Conservation (phyloP, 2,329 filamentous ascomycete species). For the Venturia oleaginea region DNA sequence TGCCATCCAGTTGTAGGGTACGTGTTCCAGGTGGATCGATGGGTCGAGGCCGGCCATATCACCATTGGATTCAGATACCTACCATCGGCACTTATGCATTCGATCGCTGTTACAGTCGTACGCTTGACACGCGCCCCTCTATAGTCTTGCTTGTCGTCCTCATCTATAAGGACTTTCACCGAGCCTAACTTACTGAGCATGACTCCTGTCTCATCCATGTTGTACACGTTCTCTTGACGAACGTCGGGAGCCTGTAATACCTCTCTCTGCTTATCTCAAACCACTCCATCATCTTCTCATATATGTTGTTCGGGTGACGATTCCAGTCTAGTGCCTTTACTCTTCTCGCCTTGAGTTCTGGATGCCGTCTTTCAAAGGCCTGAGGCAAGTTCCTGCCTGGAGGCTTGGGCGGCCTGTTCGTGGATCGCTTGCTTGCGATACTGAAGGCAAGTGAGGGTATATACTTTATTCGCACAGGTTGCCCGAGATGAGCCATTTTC, state of each 20-base stretch:
- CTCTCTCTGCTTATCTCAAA: constrained; percentile 16
- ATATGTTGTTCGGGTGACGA: constrained; percentile 13
- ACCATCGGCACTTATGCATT: constrained; percentile 2
- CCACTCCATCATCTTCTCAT: constrained; percentile 16
- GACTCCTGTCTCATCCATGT: constrained; percentile 17
- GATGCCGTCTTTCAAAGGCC: constrained; percentile 18
- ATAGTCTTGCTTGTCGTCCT: constrained; percentile 13
- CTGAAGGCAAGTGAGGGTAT: constrained; percentile 14
- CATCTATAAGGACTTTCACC: constrained; percentile 11
- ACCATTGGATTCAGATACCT: constrained; percentile 9
- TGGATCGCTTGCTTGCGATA: constrained; percentile 8
- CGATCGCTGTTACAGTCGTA: background rate
- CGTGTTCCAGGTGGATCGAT: constrained; percentile 10
- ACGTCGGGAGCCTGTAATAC: constrained; percentile 14
- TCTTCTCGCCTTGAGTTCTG: constrained; percentile 16
- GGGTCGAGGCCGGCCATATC: constrained; percentile 9
- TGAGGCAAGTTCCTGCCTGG: constrained; percentile 18
- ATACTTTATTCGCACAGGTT: constrained; percentile 17
- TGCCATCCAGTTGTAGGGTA: background rate
- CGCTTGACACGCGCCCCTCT: constrained; percentile 12
- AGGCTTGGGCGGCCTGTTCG: constrained; percentile 7
- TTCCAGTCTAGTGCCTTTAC: constrained; percentile 20
- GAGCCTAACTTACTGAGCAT: constrained; percentile 4
- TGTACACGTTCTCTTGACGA: constrained; percentile 14
- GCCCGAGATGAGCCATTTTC: constrained; percentile 15